These are phyloP conservation scores for Talaromyces adpressus DNA, from an alignment of 495 filamentous ascomycete species.

Conservation along the genomic window DNA sequence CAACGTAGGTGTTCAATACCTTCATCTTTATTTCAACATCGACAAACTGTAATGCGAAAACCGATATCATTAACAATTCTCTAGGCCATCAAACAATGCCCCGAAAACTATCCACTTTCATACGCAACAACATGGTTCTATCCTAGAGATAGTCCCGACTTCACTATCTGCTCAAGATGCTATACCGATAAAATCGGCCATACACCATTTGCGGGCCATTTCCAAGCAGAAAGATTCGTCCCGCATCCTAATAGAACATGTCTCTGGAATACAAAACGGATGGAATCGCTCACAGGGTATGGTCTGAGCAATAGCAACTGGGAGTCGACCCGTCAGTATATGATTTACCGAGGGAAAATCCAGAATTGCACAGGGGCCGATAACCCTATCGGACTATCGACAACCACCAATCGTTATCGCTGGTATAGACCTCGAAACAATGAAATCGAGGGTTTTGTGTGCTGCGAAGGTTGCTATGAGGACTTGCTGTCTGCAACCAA, in stretches of 20 bases:
- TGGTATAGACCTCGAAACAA: constrained; percentile 15
- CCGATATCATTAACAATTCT: background rate
- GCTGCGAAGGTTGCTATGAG: constrained; percentile 30
- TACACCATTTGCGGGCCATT: constrained; percentile 9
- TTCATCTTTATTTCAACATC: too few species aligned
- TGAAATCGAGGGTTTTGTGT: constrained; percentile 20
- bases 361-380: constrained; percentile 17
- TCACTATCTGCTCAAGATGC: constrained; percentile 20
- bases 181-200: constrained; percentile 18
- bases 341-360: constrained; percentile 10
- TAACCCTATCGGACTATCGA: constrained; percentile 7
- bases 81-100: constrained; percentile 6
- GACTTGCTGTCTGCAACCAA: constrained; percentile 22
- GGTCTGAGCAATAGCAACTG: constrained; percentile 4
- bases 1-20: background rate
- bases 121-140: constrained; percentile 21
- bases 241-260: constrained; percentile 8
- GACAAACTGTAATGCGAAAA: background rate
- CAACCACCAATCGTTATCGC: background rate
- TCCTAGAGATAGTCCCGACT: constrained; percentile 12
- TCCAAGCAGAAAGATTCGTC: background rate
- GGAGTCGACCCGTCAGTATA: constrained; percentile 10
- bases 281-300: background rate
- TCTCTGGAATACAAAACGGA: constrained; percentile 11
- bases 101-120: background rate